Conservation (phyloP, 805 yeast genomes). For the Citeromyces matritensis region DNA sequence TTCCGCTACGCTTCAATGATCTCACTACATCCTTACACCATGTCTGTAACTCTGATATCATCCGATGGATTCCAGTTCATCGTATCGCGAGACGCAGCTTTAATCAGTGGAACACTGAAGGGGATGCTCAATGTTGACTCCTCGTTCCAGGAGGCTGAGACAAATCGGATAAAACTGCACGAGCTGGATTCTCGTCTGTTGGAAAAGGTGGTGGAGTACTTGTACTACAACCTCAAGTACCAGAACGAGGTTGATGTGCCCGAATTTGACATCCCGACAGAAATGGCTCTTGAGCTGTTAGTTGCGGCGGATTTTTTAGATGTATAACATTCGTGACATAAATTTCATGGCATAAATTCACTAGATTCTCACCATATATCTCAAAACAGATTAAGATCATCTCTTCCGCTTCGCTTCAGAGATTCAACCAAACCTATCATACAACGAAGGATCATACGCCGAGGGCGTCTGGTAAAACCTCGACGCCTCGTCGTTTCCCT, state of each 20-base stretch:
- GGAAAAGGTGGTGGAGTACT: conserved; percentile 72
- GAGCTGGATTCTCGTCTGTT: conserved; percentile 62
- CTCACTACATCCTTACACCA: too few relatives aligned
- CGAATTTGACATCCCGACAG: conserved; percentile 85
- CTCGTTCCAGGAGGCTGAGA: conserved; percentile 44
- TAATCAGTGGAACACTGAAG: conserved; percentile 48
- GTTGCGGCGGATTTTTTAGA: conserved; percentile 90
- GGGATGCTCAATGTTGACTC: conserved; percentile 32
- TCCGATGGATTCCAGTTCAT: conserved; percentile 53
- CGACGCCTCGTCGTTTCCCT: conserved; percentile 7
- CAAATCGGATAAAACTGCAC: conserved; percentile 33
- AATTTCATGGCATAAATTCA: too few relatives aligned
- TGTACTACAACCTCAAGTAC: conserved; percentile 62
- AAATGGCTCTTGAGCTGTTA: conserved; percentile 77
- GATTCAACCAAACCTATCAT: conserved; percentile 18
- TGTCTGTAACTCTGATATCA: conserved; percentile 52
- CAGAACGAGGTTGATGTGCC: conserved; percentile 54
- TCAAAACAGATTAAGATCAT: too few relatives aligned
- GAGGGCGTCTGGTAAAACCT: conserved; percentile 32
- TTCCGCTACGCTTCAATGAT: too few relatives aligned
- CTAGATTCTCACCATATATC: too few relatives aligned
- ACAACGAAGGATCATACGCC: conserved; percentile 30
- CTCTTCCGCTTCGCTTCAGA: too few relatives aligned
- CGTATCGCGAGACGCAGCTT: conserved; percentile 60
- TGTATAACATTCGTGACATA: conserved; percentile 9